Percentiles rank a stretch among this genome's conserved stretches.
phyloP scores from a whole-genome alignment of 2,329 filamentous ascomycete genomes.

The Fusarium sp. region DNA sequence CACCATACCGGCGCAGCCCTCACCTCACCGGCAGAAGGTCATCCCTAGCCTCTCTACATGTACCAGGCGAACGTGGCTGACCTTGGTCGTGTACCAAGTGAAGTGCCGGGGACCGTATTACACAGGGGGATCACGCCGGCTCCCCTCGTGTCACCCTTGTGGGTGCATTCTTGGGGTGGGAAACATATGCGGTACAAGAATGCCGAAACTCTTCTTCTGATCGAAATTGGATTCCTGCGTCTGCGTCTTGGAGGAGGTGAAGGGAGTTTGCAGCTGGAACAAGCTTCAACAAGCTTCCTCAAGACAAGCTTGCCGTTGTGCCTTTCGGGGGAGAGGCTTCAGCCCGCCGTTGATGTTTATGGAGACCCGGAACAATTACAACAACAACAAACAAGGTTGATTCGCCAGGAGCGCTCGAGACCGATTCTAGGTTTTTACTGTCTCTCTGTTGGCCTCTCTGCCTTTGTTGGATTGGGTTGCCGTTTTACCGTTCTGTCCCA shows the following conservation, averaged over 20 bases:
- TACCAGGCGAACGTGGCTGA: conserved; percentile 18
- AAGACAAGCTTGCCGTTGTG: background rate
- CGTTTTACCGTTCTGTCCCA: conserved; percentile 6
- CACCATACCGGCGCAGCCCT: conserved; percentile 30
- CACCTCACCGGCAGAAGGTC: background rate
- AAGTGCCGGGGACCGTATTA: conserved; percentile 8
- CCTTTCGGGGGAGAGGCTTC: conserved; percentile 7
- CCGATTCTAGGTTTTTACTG: conserved; percentile 5
- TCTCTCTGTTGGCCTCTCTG: background rate
- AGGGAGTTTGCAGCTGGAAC: conserved; percentile 9
- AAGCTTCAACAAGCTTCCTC: background rate
- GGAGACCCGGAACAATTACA: background rate
- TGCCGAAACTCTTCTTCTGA: conserved; percentile 5
- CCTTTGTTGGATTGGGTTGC: conserved; percentile 8
- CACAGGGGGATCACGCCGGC: conserved; percentile 25
- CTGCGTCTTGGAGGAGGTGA: background rate
- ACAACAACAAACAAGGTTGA: conserved; percentile 10
- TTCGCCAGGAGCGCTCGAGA: conserved; percentile 9
- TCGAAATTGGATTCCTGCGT: conserved; percentile 31
- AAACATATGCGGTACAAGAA: conserved; percentile 19
- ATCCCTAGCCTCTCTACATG: conserved; percentile 8
- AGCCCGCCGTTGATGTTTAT: conserved; percentile 22
- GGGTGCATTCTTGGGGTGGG: conserved; percentile 23
- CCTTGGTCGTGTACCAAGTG: background rate
- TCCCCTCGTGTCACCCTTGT: conserved; percentile 28